A percentile compares a stretch with the other conserved stretches of the same genome.
These are phyloP conservation scores for Hirschioporus abietinus DNA, from an alignment of 768 basidiomycete species.

Conservation along the genomic window DNA sequence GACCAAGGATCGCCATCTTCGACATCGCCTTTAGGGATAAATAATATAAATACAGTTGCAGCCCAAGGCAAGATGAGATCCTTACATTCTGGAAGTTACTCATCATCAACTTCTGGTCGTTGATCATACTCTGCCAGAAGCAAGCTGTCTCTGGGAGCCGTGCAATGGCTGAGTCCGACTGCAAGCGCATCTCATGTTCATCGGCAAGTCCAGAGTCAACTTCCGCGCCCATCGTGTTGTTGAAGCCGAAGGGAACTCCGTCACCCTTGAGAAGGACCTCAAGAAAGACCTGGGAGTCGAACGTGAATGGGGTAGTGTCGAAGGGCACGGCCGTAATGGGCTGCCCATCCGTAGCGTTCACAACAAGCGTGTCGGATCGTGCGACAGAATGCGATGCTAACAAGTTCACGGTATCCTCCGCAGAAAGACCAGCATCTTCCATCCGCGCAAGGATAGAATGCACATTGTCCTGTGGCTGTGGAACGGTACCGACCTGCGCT, in stretches of 20 bases:
- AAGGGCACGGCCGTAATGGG: constrained; percentile 20
- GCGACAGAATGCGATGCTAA: constrained; percentile 22
- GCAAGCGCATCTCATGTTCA: constrained; percentile 32
- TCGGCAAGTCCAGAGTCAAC: constrained; percentile 33
- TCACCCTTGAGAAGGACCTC: constrained; percentile 21
- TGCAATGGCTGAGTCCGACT: constrained; percentile 31
- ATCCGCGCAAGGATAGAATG: constrained; percentile 19
- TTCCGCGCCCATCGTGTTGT: constrained; percentile 30
- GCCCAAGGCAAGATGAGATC: not conserved
- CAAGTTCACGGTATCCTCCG: constrained; percentile 19
- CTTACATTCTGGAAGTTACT: not conserved
- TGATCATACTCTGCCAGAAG: constrained; percentile 14
- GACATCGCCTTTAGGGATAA: constrained; percentile 8
- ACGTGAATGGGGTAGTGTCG: constrained; percentile 18
- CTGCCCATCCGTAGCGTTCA: not conserved
- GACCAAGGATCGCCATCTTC: constrained; percentile 13
- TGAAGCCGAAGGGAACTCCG: constrained; percentile 25
- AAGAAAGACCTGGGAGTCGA: constrained; percentile 20
- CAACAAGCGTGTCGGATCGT: constrained; percentile 19
- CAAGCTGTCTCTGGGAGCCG: constrained; percentile 7
- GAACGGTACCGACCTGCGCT: constrained; percentile 14
- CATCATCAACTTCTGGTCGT: constrained; percentile 13
- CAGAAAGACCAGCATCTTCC: constrained; percentile 17
- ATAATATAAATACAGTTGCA: not conserved
- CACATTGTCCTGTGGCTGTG: constrained; percentile 18